Base-by-base conservation (phyloP, 2,329 filamentous ascomycete genomes). In the Decorospora gaudefroyi region DNA sequence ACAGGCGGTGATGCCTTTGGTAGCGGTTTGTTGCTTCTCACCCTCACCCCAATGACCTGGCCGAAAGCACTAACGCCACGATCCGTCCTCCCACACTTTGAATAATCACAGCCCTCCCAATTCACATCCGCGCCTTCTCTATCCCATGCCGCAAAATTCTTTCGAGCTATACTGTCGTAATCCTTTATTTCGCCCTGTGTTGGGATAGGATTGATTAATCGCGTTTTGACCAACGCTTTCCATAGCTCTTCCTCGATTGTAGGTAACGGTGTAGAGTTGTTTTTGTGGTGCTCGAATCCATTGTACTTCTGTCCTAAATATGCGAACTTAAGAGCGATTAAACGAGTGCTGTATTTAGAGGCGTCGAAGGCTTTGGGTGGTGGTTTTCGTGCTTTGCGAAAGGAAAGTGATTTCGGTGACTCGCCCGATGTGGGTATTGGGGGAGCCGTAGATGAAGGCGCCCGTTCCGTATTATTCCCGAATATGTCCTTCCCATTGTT, bases 31-130 rank as follows among this genome's bases (percentile, higher is more conserved):
- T 87, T 87, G 70, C 91, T 96, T 65, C 92, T 79, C 11, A 99
- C 85, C 42, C 86, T 76, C 27, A 99, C 74, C 0, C 85, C 87
- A 62, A 99, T 84, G 44, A 99, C 93, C 74, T 99, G 93, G 0
- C 93, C 93, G 74, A 99, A 99, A 3, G 93, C 91, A 70, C 90
- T 96, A 23, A 99, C 93, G 9, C 93, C 93, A 40, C 84, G 80
- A 68, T 99, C 93, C 12, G 93, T 99, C 51, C 93, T 80, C 2
- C 93, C 93, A 64, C 92, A 96, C 71, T 99, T 99, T 23, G 88
- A 90, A 70, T 97, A 99, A 49, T 95, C 88, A 69, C 84, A 91
- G 6, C 85, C 85, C 22, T 88, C 83, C 80, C 90, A 96, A 69
- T 88, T 86, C 17, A 96, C 71, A 44, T 72, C 68, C 29, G 68